phyloP scores from a whole-genome alignment of 768 basidiomycete species.

The Phlebiopsis flavidoalba region DNA sequence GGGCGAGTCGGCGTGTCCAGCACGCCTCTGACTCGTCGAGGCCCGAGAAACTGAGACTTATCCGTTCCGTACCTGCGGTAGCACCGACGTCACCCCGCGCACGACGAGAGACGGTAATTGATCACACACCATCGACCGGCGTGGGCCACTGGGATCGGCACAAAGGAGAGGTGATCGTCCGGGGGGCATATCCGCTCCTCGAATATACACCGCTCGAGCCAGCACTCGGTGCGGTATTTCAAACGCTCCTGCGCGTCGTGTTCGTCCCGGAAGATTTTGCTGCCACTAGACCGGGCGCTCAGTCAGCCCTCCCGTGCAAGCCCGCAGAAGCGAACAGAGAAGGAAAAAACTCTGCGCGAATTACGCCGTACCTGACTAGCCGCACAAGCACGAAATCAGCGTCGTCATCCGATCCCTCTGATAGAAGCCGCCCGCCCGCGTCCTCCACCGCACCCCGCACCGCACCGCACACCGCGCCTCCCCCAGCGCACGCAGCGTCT shows the following conservation, averaged over 20 bases:
- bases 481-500: constrained; percentile 55
- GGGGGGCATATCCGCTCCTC: constrained; percentile 65
- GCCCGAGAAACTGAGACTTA: constrained; percentile 70
- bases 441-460: constrained; percentile 59
- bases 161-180: constrained; percentile 66
- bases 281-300: constrained; percentile 45
- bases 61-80: constrained; percentile 44
- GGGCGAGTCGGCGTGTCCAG: constrained; percentile 60
- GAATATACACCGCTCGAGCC: constrained; percentile 84
- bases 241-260: constrained; percentile 36
- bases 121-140: constrained; percentile 51
- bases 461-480: constrained; percentile 54
- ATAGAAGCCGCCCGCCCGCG: constrained; percentile 48
- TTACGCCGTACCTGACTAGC: constrained; percentile 55
- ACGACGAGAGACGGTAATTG: not conserved
- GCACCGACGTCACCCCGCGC: not conserved
- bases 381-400: constrained; percentile 68
- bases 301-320: not conserved
- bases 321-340: not conserved
- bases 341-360: constrained; percentile 8
- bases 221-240: constrained; percentile 86
- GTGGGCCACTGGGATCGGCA: constrained; percentile 52
- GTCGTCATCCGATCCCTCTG: constrained; percentile 33
- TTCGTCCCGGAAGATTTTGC: constrained; percentile 59
- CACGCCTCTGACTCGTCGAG: constrained; percentile 64